Evolutionary conservation across 495 filamentous ascomycete species (phyloP).

Genomic region (Patellaria atrata): DNA sequence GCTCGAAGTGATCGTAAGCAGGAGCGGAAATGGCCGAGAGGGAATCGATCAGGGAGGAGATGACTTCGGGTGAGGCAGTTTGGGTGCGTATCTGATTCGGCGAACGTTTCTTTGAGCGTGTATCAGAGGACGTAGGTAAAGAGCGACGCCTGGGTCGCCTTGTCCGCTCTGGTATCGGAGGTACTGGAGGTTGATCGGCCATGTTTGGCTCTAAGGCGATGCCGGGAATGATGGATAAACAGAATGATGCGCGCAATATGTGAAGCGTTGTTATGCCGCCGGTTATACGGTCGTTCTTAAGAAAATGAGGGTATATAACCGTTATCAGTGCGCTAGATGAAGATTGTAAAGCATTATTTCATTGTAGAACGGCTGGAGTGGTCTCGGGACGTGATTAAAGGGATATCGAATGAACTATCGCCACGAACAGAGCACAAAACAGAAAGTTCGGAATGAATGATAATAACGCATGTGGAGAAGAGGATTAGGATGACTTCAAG

Average conservation of each 20-base stretch:
- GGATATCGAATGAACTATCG: too few species aligned
- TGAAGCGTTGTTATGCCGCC: background rate
- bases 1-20: constrained; percentile 59
- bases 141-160: constrained; percentile 13
- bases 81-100: constrained; percentile 34
- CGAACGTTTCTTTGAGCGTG: constrained; percentile 16
- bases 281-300: too few species aligned
- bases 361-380: background rate
- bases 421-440: too few species aligned
- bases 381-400: too few species aligned
- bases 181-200: constrained; percentile 15
- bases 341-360: background rate
- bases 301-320: background rate
- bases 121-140: constrained; percentile 11
- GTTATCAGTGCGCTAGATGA: background rate
- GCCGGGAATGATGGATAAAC: background rate
- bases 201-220: constrained; percentile 18
- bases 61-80: constrained; percentile 80
- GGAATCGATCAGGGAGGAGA: constrained; percentile 84
- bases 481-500: constrained; percentile 12
- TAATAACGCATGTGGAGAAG: constrained; percentile 5
- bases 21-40: constrained; percentile 74
- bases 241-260: background rate
- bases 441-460: too few species aligned
- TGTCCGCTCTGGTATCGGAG: constrained; percentile 5